Base-by-base conservation (phyloP, 2,329 filamentous ascomycete species). In the Fusarium sp. region DNA sequence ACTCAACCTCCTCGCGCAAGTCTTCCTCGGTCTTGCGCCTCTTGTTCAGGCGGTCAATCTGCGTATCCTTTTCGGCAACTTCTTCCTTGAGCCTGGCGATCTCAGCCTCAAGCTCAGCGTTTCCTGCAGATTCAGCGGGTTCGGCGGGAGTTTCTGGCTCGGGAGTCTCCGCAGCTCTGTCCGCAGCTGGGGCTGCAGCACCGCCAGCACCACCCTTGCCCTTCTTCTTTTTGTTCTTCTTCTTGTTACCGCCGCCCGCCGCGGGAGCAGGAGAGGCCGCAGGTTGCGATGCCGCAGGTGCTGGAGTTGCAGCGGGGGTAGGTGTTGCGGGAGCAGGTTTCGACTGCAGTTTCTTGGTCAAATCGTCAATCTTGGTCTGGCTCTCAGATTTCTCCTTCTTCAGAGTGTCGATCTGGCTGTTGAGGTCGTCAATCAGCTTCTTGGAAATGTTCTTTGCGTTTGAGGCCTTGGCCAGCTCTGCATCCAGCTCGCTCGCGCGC, bases 171-270 rank as follows among this genome's bases (percentile, higher is more conserved):
- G 76, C 63, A 6, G 79, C 76, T 7, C 79, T 71, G 53, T 83
- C 70, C 27, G 71, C 67, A 6, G 72, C 61, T 3, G 71, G 58
- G 23, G 74, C 70, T n/a, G 80, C 78, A 11, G 82, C 78, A 9
- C 78, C 76, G 9, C 77, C 77, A 66, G 86, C 88, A 31, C 84
- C 87, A 18, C 87, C 88, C 82, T 94, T 95, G 79, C 90, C 91
- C 85, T 96, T 97, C 83, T 95, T 97, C 76, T 94, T 96, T 78
- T 92, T 94, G 79, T 93, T 63, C 35, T 63, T 96, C 80, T 94
- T 95, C 60, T 85, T 87, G 62, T 83, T 82, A 0, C 74, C 66
- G 9, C 74, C 73, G 5, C 67, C 63, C 10, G 73, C 58, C 2
- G 75, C 48, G 6, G 73, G 48, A 3, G 76, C 45, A 6, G 77